These are phyloP conservation scores for Penicillium antarcticum DNA, from an alignment of 495 filamentous ascomycete genomes.

Conservation along the genomic window DNA sequence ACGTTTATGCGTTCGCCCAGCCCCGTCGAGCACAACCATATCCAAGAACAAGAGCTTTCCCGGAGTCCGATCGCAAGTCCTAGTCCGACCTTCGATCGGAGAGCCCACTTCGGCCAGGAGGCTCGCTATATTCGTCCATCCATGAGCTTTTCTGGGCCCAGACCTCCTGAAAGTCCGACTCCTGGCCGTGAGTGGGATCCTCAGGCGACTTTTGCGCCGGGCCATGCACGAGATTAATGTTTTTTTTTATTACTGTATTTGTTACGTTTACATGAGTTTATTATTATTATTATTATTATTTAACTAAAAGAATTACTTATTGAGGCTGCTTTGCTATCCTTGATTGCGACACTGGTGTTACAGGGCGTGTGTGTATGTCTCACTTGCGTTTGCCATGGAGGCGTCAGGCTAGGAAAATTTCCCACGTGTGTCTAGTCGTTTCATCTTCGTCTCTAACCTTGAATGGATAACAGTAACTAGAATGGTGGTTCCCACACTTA, in stretches of 20 bases:
- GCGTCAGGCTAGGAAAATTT: too few relatives aligned
- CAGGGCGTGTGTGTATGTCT: too few relatives aligned
- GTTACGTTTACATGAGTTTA: slow-evolving; percentile 10
- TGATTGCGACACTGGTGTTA: too few relatives aligned
- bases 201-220: slow-evolving; percentile 34
- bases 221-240: slow-evolving; percentile 2
- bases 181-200: slow-evolving; percentile 39
- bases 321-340: too few relatives aligned
- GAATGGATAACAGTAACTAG: too few relatives aligned
- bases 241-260: neutral
- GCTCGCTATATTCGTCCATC: slow-evolving; percentile 53
- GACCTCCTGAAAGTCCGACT: slow-evolving; percentile 41
- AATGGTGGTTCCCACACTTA: too few relatives aligned
- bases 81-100: slow-evolving; percentile 31
- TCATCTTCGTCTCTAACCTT: too few relatives aligned
- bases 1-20: slow-evolving; percentile 42
- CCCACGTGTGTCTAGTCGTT: too few relatives aligned
- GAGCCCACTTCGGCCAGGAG: slow-evolving; percentile 47
- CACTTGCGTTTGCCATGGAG: too few relatives aligned
- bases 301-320: neutral
- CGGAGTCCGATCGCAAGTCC: slow-evolving; percentile 15
- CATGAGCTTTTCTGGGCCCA: slow-evolving; percentile 58
- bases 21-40: slow-evolving; percentile 12
- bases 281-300: neutral
- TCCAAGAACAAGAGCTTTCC: slow-evolving; percentile 9